Conservation (phyloP, 1,284 basidiomycete genomes). For the Heterobasidion parviporum region DNA sequence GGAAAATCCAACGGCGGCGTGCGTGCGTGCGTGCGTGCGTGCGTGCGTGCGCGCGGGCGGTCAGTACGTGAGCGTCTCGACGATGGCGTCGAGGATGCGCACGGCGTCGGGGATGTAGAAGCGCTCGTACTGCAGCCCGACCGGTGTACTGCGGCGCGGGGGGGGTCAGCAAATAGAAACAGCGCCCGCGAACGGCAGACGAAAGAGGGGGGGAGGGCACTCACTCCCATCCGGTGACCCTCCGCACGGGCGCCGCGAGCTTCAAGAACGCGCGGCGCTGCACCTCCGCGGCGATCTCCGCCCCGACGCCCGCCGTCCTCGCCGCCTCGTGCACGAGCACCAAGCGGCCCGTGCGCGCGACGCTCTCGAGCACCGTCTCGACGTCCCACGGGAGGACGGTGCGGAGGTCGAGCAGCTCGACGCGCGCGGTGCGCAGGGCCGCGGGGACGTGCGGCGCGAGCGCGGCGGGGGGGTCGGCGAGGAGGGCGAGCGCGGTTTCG, state of each 20-base stretch:
- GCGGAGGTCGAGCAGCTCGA: conserved; percentile 88
- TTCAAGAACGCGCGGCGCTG: conserved; percentile 83
- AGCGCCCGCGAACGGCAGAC: neutral
- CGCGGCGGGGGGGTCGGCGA: conserved; percentile 56
- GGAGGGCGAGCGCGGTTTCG: conserved; percentile 68
- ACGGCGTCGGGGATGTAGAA: conserved; percentile 86
- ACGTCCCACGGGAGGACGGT: conserved; percentile 90
- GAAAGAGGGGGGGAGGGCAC: conserved; percentile 26
- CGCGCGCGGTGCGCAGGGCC: conserved; percentile 59
- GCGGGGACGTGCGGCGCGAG: conserved; percentile 66
- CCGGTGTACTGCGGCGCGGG: conserved; percentile 53
- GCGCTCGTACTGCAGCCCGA: conserved; percentile 80
- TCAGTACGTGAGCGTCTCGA: conserved; percentile 78
- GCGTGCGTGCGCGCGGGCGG: neutral
- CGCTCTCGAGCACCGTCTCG: conserved; percentile 73
- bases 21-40: neutral
- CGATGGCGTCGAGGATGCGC: conserved; percentile 73
- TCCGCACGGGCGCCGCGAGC: conserved; percentile 79
- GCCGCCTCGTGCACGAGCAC: conserved; percentile 92
- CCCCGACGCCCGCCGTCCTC: conserved; percentile 77
- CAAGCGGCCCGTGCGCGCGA: conserved; percentile 73
- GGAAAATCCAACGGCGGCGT: too few species aligned
- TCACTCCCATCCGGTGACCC: conserved; percentile 89
- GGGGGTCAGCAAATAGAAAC: conserved; percentile 3
- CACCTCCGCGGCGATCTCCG: conserved; percentile 81